A percentile compares a stretch with the other conserved stretches of the same genome.
Conservation (phyloP, 2,329 filamentous ascomycete genomes). For the Sarocladium oryzae region DNA sequence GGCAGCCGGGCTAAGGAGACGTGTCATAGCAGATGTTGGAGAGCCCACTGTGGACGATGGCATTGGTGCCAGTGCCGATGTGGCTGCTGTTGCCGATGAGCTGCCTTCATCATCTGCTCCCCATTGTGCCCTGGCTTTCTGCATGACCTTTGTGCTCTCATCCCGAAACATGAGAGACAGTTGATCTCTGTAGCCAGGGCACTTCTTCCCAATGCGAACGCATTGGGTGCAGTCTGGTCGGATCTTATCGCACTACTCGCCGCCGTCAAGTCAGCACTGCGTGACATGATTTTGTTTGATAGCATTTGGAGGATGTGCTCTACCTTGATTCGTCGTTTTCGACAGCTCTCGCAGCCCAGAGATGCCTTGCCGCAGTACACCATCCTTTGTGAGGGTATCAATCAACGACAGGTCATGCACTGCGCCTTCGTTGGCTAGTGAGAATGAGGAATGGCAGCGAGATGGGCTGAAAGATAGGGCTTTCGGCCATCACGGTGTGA, state of each 20-base stretch:
- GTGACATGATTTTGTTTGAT: not conserved
- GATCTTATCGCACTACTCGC: constrained; percentile 53
- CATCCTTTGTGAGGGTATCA: constrained; percentile 26
- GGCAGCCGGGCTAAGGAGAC: not conserved
- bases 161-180: constrained; percentile 60
- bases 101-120: constrained; percentile 21
- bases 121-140: constrained; percentile 50
- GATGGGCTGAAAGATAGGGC: not conserved
- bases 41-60: not conserved
- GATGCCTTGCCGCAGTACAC: constrained; percentile 53
- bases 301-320: constrained; percentile 11
- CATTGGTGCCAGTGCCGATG: no score
- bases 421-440: no score
- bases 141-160: constrained; percentile 56
- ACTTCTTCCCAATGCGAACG: constrained; percentile 50
- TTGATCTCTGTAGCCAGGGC: constrained; percentile 59
- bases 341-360: constrained; percentile 47
- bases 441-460: no score
- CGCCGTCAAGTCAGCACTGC: not conserved
- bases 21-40: not conserved
- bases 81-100: not conserved
- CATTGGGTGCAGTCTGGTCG: constrained; percentile 58
- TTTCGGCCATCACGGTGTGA: not conserved
- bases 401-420: not conserved
- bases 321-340: constrained; percentile 49